Conservation (phyloP, 164 flowering plant species). For the Dillenia suffruticosa region DNA sequence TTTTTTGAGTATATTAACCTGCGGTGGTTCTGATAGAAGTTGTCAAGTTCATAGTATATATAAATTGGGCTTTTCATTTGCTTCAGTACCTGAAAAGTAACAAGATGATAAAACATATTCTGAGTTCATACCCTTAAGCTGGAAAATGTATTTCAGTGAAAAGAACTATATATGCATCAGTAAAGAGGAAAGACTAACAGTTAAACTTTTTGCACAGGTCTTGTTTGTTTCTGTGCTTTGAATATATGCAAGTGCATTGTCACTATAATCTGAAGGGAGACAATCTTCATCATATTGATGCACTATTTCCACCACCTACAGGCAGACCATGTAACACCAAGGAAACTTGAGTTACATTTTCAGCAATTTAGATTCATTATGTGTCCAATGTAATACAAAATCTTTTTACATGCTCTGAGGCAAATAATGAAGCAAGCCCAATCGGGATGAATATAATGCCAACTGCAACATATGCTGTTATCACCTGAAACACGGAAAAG, state of each 20-base stretch:
- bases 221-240: conserved; percentile 46
- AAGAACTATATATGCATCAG: background rate
- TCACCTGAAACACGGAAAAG: conserved; percentile 50
- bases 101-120: background rate
- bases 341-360: background rate
- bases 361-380: no score
- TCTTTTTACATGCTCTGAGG: conserved; percentile 58
- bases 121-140: background rate
- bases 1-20: conserved; percentile 31
- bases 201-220: conserved; percentile 52
- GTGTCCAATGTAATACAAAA: no score
- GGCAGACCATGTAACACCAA: background rate
- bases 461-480: conserved; percentile 46
- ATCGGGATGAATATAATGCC: conserved; percentile 81
- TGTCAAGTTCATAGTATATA: conserved; percentile 70
- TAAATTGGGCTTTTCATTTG: conserved; percentile 61
- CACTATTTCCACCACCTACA: conserved; percentile 81
- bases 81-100: conserved; percentile 52
- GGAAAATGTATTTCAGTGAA: background rate
- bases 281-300: conserved; percentile 68
- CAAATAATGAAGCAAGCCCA: conserved; percentile 76
- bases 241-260: conserved; percentile 39
- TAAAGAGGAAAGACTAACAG: conserved; percentile 27
- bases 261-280: conserved; percentile 30
- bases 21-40: conserved; percentile 85